Conservation (phyloP, 202 grass and related monocot genomes). For the Panicum hallii region DNA sequence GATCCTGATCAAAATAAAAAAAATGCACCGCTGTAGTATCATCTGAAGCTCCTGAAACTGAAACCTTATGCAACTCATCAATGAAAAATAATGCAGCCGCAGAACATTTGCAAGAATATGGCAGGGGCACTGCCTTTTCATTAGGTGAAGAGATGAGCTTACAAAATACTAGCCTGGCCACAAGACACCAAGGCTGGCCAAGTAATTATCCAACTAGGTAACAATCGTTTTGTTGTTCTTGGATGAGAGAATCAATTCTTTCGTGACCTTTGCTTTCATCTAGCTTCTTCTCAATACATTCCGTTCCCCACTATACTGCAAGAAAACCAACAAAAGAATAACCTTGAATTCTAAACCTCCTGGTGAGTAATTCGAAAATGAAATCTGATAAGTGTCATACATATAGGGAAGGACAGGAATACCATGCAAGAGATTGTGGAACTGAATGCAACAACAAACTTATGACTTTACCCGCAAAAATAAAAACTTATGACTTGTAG, state of each 20-base stretch:
- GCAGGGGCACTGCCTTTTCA: neutral
- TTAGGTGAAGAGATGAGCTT: neutral
- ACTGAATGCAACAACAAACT: constrained; percentile 68
- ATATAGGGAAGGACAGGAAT: constrained; percentile 42
- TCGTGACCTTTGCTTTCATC: too few species aligned
- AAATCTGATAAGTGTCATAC: neutral
- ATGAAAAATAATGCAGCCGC: neutral
- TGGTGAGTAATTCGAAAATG: neutral
- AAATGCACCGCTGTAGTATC: too few species aligned
- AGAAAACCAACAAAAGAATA: neutral
- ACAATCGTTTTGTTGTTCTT: neutral
- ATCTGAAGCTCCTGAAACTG: too few species aligned
- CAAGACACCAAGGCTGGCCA: too few species aligned
- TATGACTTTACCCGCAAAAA: constrained; percentile 36
- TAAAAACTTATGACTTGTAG: constrained; percentile 58
- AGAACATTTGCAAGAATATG: too few species aligned
- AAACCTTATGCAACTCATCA: too few species aligned
- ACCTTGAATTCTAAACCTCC: neutral
- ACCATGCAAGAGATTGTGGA: constrained; percentile 40
- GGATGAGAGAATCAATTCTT: neutral
- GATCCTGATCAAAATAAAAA: too few species aligned
- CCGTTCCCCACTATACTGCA: neutral
- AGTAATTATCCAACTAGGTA: too few species aligned
- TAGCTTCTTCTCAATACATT: too few species aligned
- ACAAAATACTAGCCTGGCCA: neutral